A percentile compares a stretch with the other conserved stretches of the same genome.
These are phyloP conservation scores for Coniella lustricola DNA, from an alignment of 2,329 filamentous ascomycete species.

Conservation along the genomic window DNA sequence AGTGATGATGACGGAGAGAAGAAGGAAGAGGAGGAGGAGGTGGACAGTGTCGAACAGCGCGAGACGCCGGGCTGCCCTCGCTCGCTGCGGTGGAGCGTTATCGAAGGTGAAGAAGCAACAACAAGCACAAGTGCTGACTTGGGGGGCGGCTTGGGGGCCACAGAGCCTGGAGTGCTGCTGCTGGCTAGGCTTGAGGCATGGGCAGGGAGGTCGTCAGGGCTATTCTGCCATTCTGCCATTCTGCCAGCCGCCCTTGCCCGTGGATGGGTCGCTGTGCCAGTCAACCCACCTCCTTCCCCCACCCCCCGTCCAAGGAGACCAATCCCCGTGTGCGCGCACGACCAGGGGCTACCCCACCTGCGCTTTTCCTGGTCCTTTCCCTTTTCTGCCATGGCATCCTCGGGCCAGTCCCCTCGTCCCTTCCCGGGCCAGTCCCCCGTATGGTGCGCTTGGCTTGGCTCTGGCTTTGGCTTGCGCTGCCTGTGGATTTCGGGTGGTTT, in stretches of 20 bases:
- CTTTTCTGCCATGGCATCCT: not conserved
- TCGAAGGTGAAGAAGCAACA: too few relatives aligned
- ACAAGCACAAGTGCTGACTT: too few relatives aligned
- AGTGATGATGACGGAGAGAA: too few relatives aligned
- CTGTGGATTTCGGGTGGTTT: not conserved
- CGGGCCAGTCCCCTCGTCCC: not conserved
- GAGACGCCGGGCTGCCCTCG: not conserved
- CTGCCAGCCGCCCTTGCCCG: not conserved
- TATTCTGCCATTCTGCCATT: not conserved
- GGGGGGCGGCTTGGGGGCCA: too few relatives aligned
- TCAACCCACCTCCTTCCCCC: not conserved
- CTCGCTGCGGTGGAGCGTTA: too few relatives aligned
- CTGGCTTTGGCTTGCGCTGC: conserved; percentile 12
- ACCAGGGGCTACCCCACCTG: conserved; percentile 3
- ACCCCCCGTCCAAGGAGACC: not conserved
- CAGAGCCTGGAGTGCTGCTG: too few relatives aligned
- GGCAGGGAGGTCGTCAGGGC: not conserved
- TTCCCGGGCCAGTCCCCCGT: not conserved
- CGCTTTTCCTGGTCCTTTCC: not conserved
- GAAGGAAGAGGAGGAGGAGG: too few relatives aligned
- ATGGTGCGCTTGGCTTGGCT: not conserved
- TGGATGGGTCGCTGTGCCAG: not conserved
- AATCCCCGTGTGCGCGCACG: not conserved
- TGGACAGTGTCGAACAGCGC: not conserved
- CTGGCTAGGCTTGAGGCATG: not conserved